A percentile compares a stretch with the other conserved stretches of the same genome.
These are phyloP conservation scores for Colletotrichum sp. DNA, from an alignment of 2,329 filamentous ascomycete genomes.

Conservation along the genomic window DNA sequence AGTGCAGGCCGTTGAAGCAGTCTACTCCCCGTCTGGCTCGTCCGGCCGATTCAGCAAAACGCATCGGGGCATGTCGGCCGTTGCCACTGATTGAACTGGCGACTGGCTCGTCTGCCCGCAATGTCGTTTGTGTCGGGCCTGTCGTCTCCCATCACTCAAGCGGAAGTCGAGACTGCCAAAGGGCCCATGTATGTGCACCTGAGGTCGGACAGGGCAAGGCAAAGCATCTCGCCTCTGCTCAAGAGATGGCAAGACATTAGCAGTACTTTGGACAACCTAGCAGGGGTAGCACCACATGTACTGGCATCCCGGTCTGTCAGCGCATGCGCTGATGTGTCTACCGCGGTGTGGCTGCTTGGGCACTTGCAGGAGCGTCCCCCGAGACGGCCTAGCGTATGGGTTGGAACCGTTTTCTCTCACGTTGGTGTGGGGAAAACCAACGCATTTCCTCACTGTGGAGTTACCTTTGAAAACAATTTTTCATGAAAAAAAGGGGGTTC, in stretches of 20 bases:
- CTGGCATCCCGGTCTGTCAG: constrained; percentile 1
- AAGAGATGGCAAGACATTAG: neutral
- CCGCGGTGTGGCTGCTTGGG: constrained; percentile 1
- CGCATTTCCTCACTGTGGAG: constrained; percentile 17
- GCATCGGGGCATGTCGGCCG: constrained; percentile 1
- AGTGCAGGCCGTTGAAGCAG: constrained; percentile 2
- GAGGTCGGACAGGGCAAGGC: neutral
- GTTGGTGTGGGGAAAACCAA: constrained; percentile 17
- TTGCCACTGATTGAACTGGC: neutral
- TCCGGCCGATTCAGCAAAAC: neutral
- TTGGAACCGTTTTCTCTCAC: constrained; percentile 14
- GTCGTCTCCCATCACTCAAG: neutral
- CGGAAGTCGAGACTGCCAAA: neutral
- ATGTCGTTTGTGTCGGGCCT: constrained; percentile 1
- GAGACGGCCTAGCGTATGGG: constrained; percentile 2
- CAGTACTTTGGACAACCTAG: neutral
- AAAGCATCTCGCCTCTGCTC: neutral
- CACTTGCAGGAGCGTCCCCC: constrained; percentile 4
- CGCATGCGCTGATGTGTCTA: constrained; percentile 8
- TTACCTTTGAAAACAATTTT: neutral
- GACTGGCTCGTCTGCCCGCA: neutral
- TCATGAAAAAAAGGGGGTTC: constrained; percentile 4
- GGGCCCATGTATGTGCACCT: neutral
- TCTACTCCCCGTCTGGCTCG: constrained; percentile 6
- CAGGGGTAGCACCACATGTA: neutral